phyloP scores from a whole-genome alignment of 2,329 filamentous ascomycete species.

The Diaporthe destruens region DNA sequence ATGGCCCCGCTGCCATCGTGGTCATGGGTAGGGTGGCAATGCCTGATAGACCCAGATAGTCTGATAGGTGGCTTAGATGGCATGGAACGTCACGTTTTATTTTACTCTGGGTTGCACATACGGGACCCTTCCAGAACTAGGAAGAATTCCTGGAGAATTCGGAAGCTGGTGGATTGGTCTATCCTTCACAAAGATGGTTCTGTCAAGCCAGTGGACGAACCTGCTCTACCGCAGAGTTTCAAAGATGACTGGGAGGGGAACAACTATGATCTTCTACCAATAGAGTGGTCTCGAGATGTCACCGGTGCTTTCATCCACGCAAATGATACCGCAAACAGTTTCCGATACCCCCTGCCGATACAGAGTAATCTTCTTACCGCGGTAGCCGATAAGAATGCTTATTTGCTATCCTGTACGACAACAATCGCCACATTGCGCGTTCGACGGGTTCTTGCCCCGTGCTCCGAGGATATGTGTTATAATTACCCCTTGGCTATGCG shows the following conservation, averaged over 20 bases:
- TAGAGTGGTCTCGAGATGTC: neutral
- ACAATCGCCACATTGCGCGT: neutral
- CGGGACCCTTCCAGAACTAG: neutral
- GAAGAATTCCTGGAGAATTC: neutral
- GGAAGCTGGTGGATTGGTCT: slow-evolving; percentile 7
- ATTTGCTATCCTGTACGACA: neutral
- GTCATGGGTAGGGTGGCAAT: slow-evolving; percentile 27
- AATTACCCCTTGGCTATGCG: too few species aligned
- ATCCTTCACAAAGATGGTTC: neutral
- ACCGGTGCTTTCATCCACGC: neutral
- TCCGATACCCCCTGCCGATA: neutral
- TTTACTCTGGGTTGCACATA: rapidly evolving
- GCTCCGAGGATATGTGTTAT: too few species aligned
- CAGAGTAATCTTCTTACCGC: neutral
- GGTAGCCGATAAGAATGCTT: neutral
- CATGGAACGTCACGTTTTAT: neutral
- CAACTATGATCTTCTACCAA: neutral
- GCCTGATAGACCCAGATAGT: slow-evolving; percentile 18
- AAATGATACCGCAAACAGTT: neutral
- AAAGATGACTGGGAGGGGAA: neutral
- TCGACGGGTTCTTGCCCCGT: neutral
- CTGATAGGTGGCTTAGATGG: neutral
- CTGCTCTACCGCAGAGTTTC: neutral
- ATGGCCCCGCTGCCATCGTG: slow-evolving; percentile 1
- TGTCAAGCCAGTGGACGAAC: neutral